phyloP scores from a whole-genome alignment of 352 stramenopile genomes.

The Saprolegnia parasitica region DNA sequence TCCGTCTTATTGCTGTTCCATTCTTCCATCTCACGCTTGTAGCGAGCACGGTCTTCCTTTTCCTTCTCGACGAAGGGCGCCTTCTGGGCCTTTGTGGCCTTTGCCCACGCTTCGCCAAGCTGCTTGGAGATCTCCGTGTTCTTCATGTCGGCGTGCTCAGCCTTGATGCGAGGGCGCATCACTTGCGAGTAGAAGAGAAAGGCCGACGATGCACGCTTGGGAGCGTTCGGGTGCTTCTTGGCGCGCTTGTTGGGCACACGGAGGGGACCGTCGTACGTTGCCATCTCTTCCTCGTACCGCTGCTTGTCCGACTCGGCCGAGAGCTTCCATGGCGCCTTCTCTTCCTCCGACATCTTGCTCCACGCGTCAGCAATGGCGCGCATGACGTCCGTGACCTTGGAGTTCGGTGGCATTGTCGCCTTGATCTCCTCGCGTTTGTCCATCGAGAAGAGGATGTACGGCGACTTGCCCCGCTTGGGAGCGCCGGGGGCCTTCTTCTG shows the following conservation, averaged over 20 bases:
- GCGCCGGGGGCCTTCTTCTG: constrained; percentile 87
- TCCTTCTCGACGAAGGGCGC: constrained; percentile 90
- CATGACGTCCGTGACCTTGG: constrained; percentile 90
- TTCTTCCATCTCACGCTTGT: constrained; percentile 91
- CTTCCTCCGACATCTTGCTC: constrained; percentile 85
- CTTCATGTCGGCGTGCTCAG: constrained; percentile 91
- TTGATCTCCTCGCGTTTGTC: constrained; percentile 89
- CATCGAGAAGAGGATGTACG: constrained; percentile 92
- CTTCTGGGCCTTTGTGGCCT: constrained; percentile 88
- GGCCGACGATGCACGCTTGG: constrained; percentile 91
- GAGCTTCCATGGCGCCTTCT: constrained; percentile 91
- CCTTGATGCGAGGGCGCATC: constrained; percentile 86
- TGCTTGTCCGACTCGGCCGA: constrained; percentile 90
- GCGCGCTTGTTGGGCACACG: constrained; percentile 90
- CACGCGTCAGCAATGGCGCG: constrained; percentile 87
- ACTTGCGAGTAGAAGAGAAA: constrained; percentile 94
- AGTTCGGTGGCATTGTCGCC: constrained; percentile 69
- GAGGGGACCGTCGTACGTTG: constrained; percentile 87
- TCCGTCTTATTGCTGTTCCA: constrained; percentile 84
- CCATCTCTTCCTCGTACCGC: constrained; percentile 92
- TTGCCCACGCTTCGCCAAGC: constrained; percentile 89
- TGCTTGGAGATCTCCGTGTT: constrained; percentile 95
- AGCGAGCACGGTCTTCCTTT: constrained; percentile 84
- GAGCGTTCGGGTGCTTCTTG: constrained; percentile 93
- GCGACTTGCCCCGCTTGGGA: constrained; percentile 86